These are phyloP conservation scores for Guadua angustifolia DNA, from an alignment of 176 grass and related monocot genomes.

Conservation along the genomic window DNA sequence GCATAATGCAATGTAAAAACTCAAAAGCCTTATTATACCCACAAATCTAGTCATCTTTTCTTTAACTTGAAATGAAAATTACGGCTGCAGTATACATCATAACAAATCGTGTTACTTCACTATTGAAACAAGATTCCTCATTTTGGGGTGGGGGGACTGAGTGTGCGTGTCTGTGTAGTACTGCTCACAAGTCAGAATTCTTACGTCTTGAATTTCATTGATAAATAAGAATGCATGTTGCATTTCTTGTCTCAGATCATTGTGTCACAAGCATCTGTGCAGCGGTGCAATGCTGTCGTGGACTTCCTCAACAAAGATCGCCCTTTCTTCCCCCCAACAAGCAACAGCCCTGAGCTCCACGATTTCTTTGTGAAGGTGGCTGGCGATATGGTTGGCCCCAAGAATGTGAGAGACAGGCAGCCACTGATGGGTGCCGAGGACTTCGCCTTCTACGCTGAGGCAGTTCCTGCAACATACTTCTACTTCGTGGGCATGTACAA, in stretches of 20 bases:
- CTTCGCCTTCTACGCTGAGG: slow-evolving; percentile 75
- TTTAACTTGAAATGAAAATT: slow-evolving; percentile 9
- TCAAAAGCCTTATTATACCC: background rate
- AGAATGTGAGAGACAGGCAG: slow-evolving; percentile 65
- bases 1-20: background rate
- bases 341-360: slow-evolving; percentile 63
- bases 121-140: background rate
- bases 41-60: background rate
- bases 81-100: background rate
- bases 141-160: background rate
- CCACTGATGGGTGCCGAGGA: slow-evolving; percentile 84
- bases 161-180: background rate
- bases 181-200: background rate
- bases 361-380: slow-evolving; percentile 68
- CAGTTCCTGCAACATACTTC: slow-evolving; percentile 64
- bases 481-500: slow-evolving; percentile 82
- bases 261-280: slow-evolving; percentile 86
- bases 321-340: slow-evolving; percentile 76
- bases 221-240: background rate
- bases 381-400: slow-evolving; percentile 56
- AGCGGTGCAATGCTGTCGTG: slow-evolving; percentile 77
- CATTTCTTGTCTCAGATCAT: slow-evolving; percentile 65
- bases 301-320: slow-evolving; percentile 56
- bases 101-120: background rate
- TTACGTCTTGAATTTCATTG: background rate